These are phyloP conservation scores for Aspergillus sp. DNA, from an alignment of 2,329 filamentous ascomycete species.

Conservation along the genomic window DNA sequence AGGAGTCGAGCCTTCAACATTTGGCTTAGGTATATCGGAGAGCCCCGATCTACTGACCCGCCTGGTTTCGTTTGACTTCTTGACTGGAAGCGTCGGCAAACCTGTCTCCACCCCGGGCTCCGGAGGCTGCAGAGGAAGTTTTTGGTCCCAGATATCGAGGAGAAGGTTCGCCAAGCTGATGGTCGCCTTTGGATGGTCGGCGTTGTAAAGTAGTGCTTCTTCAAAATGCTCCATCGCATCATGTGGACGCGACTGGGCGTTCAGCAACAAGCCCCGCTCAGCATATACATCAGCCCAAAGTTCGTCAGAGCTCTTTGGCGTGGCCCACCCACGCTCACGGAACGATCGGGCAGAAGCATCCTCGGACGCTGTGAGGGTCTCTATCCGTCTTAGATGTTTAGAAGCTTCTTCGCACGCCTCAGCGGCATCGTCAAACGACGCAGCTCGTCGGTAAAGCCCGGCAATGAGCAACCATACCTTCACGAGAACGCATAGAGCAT, in stretches of 20 bases:
- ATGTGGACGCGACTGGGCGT: slow-evolving; percentile 63
- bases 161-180: slow-evolving; percentile 82
- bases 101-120: slow-evolving; percentile 30
- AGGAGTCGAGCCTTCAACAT: neutral
- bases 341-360: slow-evolving; percentile 63
- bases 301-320: slow-evolving; percentile 77
- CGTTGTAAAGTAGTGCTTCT: slow-evolving; percentile 73
- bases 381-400: slow-evolving; percentile 70
- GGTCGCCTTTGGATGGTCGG: slow-evolving; percentile 77
- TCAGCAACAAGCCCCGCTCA: slow-evolving; percentile 70
- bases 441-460: slow-evolving; percentile 80
- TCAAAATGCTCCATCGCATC: slow-evolving; percentile 78
- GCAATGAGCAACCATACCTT: slow-evolving; percentile 90
- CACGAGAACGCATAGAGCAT: slow-evolving; percentile 61
- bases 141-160: slow-evolving; percentile 74
- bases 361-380: slow-evolving; percentile 64
- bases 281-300: slow-evolving; percentile 80
- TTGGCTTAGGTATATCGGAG: neutral
- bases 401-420: slow-evolving; percentile 80
- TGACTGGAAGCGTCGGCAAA: slow-evolving; percentile 23
- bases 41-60: neutral
- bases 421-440: slow-evolving; percentile 74
- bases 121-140: slow-evolving; percentile 34
- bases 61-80: slow-evolving; percentile 7
- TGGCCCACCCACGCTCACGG: slow-evolving; percentile 70